Percentiles rank a stretch among this genome's conserved stretches.
phyloP scores from a whole-genome alignment of 306 rosid species.

The Glycine soja region DNA sequence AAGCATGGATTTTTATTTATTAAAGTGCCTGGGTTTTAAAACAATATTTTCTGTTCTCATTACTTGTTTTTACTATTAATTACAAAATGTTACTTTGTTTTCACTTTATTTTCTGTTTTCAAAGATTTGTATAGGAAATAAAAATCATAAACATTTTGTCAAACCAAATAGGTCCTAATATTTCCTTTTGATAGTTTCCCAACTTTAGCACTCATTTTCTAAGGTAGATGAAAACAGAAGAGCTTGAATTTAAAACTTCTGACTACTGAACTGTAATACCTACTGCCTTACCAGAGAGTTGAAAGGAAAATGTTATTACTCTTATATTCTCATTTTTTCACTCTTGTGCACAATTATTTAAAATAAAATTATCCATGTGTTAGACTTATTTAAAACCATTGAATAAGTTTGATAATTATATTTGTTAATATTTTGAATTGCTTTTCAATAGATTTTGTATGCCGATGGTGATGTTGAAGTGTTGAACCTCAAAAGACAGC shows the following conservation, averaged over 20 bases:
- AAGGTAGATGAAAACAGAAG: constrained; percentile 13
- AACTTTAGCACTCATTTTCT: background rate
- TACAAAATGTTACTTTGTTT: background rate
- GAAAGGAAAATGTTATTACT: background rate
- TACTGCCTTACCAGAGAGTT: background rate
- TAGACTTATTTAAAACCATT: background rate
- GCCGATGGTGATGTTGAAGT: constrained; percentile 69
- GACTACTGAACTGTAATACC: background rate
- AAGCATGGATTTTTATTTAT: constrained; percentile 13
- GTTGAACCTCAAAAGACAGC: constrained; percentile 66
- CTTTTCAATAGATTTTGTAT: constrained; percentile 60
- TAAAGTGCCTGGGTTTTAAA: background rate
- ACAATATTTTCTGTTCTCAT: background rate
- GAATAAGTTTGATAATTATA: background rate
- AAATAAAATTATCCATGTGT: background rate
- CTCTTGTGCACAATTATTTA: constrained; percentile 18
- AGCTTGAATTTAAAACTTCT: background rate
- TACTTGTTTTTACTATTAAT: background rate
- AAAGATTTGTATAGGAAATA: background rate
- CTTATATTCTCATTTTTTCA: background rate
- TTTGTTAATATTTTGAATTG: constrained; percentile 28
- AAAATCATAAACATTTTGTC: background rate
- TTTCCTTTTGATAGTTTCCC: constrained; percentile 35
- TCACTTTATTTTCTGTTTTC: constrained; percentile 4
- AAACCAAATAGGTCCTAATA: background rate